Conservation (phyloP, 345 rosid genomes). For the Eucalyptus microcorys region DNA sequence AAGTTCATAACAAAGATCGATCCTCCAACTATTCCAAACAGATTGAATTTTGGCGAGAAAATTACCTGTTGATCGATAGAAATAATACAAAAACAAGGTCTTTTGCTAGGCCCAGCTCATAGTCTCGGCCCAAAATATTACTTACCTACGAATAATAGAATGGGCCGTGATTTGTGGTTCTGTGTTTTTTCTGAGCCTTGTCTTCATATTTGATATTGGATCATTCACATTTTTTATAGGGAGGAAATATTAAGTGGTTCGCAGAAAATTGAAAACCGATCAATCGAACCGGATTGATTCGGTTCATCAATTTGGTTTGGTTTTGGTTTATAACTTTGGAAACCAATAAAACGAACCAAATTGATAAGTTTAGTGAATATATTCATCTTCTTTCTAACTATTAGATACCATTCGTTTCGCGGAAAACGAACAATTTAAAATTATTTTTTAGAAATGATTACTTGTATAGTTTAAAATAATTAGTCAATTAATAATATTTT, state of each 20-base stretch:
- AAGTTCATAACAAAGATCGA: not conserved
- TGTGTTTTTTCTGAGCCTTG: not conserved
- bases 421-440: too few species aligned
- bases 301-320: not conserved
- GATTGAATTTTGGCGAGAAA: not conserved
- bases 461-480: too few species aligned
- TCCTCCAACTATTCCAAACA: not conserved
- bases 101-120: not conserved
- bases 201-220: not conserved
- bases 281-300: not conserved
- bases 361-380: not conserved
- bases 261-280: not conserved
- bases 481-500: too few species aligned
- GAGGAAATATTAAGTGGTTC: too few species aligned
- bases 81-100: not conserved
- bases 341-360: not conserved
- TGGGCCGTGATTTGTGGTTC: not conserved
- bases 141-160: not conserved
- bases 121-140: not conserved
- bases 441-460: too few species aligned
- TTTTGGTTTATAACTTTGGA: not conserved
- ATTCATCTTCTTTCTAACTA: not conserved
- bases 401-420: accelerated
- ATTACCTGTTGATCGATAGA: not conserved
- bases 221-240: not conserved